Base-by-base conservation (phyloP, 139 green algal genomes). In the Astrephomene gubernaculifera region DNA sequence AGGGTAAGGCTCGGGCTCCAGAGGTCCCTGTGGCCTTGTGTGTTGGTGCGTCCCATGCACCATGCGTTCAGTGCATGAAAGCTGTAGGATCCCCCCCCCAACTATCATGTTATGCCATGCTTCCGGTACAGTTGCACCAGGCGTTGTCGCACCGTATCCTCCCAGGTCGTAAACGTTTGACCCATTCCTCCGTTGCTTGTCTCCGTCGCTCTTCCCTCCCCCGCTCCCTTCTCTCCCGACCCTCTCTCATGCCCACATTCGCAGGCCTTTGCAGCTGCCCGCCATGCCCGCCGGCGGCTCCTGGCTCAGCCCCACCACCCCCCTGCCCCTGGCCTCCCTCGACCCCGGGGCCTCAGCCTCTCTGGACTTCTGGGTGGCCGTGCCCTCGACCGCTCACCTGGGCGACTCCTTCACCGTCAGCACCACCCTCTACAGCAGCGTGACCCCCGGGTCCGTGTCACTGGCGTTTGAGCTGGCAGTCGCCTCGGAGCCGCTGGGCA, bases 401-500 rank as follows among this genome's bases (percentile, higher is more conserved):
- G 73, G 53, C 4, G 21, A 69, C 8, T 22, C 53, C 6, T 54
- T 67, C 5, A 39, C 8, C 0, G 53, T 35, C 12, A 8, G 4
- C 1, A 36, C 57, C 5, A 24, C 36, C 35, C 53, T 81, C 36
- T 14, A 22, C 35, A 19, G 53, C 35, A 67, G 45, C 27, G 72
- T 19, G 4, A 33, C 19, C 7, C 0, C 35, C 21, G 36, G 27
- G 21, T 10, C 0, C 25, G 21, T 57, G 53, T 3, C 4, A 1
- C n/a, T 80, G 27, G 45, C 45, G 4, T 19, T 80, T 19, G 39
- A 81, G 73, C 73, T 81, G 53, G 53, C 35, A 3, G 36, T 81
- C 33, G 73, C 73, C 4, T 54, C 35, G 7, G 52, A 69, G 53
- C 73, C 73, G 17, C 54, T 36, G 9, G 73, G 52, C 31, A 52